Conservation (phyloP, 2,329 filamentous ascomycete species). For the Diatrype stigma region DNA sequence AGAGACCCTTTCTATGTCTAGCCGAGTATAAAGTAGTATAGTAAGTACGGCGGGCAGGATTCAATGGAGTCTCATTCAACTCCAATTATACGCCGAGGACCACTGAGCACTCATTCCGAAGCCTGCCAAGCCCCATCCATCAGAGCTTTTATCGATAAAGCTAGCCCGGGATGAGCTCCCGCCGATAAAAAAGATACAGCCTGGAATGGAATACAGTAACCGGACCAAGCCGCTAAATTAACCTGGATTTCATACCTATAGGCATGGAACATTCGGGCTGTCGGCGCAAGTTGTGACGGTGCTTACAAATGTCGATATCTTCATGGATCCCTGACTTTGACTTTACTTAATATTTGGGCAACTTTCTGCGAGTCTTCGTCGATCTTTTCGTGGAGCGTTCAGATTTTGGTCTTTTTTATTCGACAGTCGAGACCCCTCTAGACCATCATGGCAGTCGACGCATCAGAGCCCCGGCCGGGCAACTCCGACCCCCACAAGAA, state of each 20-base stretch:
- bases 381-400: not conserved
- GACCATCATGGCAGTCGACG: conserved; percentile 34
- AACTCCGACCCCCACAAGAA: conserved; percentile 38
- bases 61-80: no score
- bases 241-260: no score
- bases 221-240: no score
- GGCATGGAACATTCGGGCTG: no score
- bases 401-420: conserved; percentile 5
- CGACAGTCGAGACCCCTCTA: conserved; percentile 1
- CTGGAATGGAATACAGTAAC: no score
- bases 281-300: no score
- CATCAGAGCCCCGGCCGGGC: conserved; percentile 25
- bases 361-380: not conserved
- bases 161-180: not conserved
- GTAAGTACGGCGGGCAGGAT: no score
- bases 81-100: no score
- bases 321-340: not conserved
- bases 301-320: not conserved
- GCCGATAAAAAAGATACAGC: not conserved
- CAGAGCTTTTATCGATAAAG: conserved; percentile 29
- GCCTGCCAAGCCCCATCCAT: not conserved
- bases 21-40: not conserved
- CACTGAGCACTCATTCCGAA: not conserved
- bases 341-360: not conserved
- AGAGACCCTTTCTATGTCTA: not conserved